Conservation (phyloP, 2,329 filamentous ascomycete species). For the Cytospora paraplurivora region DNA sequence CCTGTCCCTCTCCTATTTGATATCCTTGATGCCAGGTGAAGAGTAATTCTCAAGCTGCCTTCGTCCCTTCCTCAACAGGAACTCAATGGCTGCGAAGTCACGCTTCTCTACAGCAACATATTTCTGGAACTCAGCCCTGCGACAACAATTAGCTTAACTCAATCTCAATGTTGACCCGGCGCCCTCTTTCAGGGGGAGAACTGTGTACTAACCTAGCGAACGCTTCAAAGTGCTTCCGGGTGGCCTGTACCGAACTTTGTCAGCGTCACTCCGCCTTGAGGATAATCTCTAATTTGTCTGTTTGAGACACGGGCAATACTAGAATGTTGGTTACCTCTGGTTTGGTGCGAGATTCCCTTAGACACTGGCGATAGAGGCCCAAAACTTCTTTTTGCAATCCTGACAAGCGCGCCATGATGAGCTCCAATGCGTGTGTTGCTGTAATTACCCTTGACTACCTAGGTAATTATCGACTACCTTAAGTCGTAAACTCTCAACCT, state of each 20-base stretch:
- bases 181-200: constrained; percentile 20
- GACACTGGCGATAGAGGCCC: constrained; percentile 80
- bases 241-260: constrained; percentile 45
- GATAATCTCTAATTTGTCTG: background rate
- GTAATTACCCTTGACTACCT: background rate
- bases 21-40: constrained; percentile 78
- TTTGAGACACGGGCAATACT: background rate
- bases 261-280: background rate
- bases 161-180: constrained; percentile 6
- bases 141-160: constrained; percentile 21
- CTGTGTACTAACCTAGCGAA: constrained; percentile 59
- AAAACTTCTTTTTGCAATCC: constrained; percentile 91
- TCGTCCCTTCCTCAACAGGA: constrained; percentile 76
- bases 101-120: constrained; percentile 72
- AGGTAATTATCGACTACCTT: background rate
- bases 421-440: background rate
- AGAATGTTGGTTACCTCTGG: constrained; percentile 57
- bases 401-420: constrained; percentile 60
- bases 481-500: too few relatives aligned
- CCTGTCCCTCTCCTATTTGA: constrained; percentile 45
- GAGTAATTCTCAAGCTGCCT: constrained; percentile 81
- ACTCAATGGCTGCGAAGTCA: constrained; percentile 85
- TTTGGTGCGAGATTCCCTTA: constrained; percentile 81
- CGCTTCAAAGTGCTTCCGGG: constrained; percentile 61
- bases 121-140: constrained; percentile 75